phyloP scores from a whole-genome alignment of 176 grass and related monocot genomes.

The Aegilops bicornis region DNA sequence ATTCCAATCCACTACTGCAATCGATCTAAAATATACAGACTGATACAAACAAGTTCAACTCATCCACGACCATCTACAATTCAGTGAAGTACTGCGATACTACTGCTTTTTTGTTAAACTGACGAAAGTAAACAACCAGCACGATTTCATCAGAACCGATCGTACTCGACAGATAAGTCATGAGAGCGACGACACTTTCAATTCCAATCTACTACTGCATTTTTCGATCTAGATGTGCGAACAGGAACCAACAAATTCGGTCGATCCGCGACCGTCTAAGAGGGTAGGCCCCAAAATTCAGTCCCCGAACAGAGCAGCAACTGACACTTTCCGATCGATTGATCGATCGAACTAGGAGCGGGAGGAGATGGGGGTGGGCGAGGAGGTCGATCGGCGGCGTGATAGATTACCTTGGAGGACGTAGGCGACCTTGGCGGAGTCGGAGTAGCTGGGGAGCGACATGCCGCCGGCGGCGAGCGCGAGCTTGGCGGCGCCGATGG shows the following conservation, averaged over 20 bases:
- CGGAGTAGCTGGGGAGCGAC: conserved; percentile 78
- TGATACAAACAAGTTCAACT: rapidly evolving
- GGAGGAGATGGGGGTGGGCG: too few relatives aligned
- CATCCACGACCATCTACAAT: too few relatives aligned
- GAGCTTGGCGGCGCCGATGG: conserved; percentile 87
- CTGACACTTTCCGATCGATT: neutral
- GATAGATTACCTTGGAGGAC: conserved; percentile 60
- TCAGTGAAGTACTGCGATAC: too few relatives aligned
- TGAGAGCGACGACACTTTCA: neutral
- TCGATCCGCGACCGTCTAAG: too few relatives aligned
- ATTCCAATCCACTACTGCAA: too few relatives aligned
- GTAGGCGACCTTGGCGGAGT: conserved; percentile 94
- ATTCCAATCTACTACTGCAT: neutral
- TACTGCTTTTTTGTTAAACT: neutral
- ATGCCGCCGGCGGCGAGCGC: conserved; percentile 48
- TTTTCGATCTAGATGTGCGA: neutral
- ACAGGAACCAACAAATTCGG: neutral
- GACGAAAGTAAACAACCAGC: neutral
- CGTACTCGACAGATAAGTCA: neutral
- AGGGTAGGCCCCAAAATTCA: neutral
- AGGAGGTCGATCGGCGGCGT: neutral
- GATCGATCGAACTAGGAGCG: neutral
- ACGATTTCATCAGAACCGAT: neutral
- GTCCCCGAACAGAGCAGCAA: too few relatives aligned
- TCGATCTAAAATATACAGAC: too few relatives aligned